These are phyloP conservation scores for Fusarium mundagurra DNA, from an alignment of 2,329 filamentous ascomycete genomes.

Conservation along the genomic window DNA sequence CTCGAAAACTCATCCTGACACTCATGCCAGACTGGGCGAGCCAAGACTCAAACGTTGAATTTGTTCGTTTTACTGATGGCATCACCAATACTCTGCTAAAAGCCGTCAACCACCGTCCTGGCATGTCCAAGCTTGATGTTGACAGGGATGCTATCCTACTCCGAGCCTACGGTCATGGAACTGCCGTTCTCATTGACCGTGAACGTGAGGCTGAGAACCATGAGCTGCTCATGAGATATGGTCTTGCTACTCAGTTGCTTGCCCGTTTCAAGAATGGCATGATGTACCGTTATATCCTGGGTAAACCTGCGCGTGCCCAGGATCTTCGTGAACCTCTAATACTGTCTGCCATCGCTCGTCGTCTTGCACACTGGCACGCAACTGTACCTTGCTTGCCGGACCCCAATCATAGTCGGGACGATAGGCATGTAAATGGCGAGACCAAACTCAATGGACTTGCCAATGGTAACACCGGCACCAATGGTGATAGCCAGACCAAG, in stretches of 20 bases:
- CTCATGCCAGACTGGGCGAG: conserved; percentile 86
- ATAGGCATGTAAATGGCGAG: conserved; percentile 47
- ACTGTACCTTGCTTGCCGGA: conserved; percentile 66
- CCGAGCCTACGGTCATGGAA: conserved; percentile 93
- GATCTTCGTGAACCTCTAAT: conserved; percentile 81
- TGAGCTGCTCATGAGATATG: conserved; percentile 83
- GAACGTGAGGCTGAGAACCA: conserved; percentile 85
- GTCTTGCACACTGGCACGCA: conserved; percentile 94
- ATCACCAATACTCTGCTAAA: conserved; percentile 96
- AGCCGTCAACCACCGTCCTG: conserved; percentile 73
- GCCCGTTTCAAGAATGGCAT: conserved; percentile 96
- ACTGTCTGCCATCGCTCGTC: conserved; percentile 83
- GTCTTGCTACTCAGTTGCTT: conserved; percentile 85
- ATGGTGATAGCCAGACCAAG: conserved; percentile 49
- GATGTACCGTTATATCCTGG: conserved; percentile 90
- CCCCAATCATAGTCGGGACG: conserved; percentile 32
- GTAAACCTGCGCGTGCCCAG: conserved; percentile 79
- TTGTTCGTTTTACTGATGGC: conserved; percentile 93
- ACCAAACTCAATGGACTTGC: conserved; percentile 44
- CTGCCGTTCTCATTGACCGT: conserved; percentile 94
- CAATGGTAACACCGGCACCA: conserved; percentile 30
- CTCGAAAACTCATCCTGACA: conserved; percentile 79
- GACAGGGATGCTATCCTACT: conserved; percentile 89
- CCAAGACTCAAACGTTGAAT: conserved; percentile 78
- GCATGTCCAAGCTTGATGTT: conserved; percentile 75